Evolutionary conservation across 306 rosid species (phyloP).

Genomic region (Quercus mongolica): DNA sequence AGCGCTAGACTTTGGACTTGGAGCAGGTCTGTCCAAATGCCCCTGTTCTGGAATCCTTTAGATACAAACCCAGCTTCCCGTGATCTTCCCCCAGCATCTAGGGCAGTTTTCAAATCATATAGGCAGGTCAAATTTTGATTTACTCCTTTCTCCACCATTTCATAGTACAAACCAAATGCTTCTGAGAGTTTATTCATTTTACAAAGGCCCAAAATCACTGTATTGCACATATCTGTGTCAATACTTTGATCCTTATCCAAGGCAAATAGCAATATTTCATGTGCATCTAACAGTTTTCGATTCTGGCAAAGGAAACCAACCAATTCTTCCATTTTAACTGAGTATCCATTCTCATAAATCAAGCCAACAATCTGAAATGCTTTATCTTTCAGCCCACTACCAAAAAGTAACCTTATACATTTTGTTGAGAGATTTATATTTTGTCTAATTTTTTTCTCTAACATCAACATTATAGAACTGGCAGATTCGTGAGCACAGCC

Average conservation of each 20-base stretch:
- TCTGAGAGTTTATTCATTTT: constrained; percentile 50
- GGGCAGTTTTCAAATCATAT: constrained; percentile 43
- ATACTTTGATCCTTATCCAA: constrained; percentile 42
- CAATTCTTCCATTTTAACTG: constrained; percentile 57
- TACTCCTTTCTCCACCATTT: constrained; percentile 56
- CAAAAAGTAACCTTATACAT: constrained; percentile 58
- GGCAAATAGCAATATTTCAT: constrained; percentile 52
- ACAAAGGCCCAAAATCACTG: constrained; percentile 55
- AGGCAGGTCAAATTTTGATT: constrained; percentile 54
- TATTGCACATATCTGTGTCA: constrained; percentile 37
- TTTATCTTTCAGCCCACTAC: constrained; percentile 39
- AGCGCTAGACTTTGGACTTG: constrained; percentile 21
- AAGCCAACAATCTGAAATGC: constrained; percentile 54
- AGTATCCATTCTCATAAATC: constrained; percentile 65
- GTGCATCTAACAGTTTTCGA: constrained; percentile 55
- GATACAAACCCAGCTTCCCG: constrained; percentile 66
- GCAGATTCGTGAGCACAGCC: constrained; percentile 59
- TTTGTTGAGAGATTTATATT: constrained; percentile 61
- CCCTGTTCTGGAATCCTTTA: constrained; percentile 42
- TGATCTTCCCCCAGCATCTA: constrained; percentile 48
- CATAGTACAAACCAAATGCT: constrained; percentile 69
- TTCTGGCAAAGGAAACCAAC: constrained; percentile 46
- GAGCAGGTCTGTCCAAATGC: constrained; percentile 8
- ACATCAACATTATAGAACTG: constrained; percentile 50
- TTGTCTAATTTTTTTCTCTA: constrained; percentile 68